Base-by-base conservation (phyloP, 768 basidiomycete species). In the Termitomyces sp. region DNA sequence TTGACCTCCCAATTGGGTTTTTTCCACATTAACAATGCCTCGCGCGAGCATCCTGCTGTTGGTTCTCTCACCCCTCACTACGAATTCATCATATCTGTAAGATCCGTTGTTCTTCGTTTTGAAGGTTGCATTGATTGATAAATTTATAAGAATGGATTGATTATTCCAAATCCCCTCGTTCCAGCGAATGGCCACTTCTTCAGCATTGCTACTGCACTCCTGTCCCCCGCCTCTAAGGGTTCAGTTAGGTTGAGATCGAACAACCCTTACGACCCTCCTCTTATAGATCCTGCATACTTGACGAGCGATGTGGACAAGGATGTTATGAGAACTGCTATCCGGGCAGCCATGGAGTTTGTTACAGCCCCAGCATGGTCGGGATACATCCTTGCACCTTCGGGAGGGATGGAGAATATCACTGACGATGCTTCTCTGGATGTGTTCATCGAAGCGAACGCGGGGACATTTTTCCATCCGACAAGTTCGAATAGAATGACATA, bases 211-310 rank as follows among this genome's bases (percentile, higher is more conserved):
- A 44, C 59, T n/a, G 65, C 62, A 13, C 57, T 72, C 13, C 62
- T 70, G 0, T 64, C 69, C 0, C 71, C 72, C 1, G 44, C 64
- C 7, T 67, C 69, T 16, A 67, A 71, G 65, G 49, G 74, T 54
- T 78, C 57, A 10, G 62, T 64, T 24, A 56, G 40, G 5, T 56
- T 80, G 59, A 74, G 67, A 45, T 75, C 78, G 6, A 73, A 68
- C 22, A 64, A 73, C 59, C 69, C 78, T 24, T 82, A 80, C 67
- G 71, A 68, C 34, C 37, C 66, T 33, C 80, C 81, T 2, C 47
- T 67, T 12, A 79, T 83, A 67, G 74, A 83, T 64, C 76, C 79
- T 1, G 75, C 74, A 50, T 76, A 79, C 69, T 71, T 76, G 30
- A 61, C 44, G 22, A 56, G 53, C 20, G 46, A 40, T 13, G 60